Evolutionary conservation across 2,329 filamentous ascomycete species (phyloP), one percentile per base, ranked within the genome.

Genomic region (Polychaeton citri): DNA sequence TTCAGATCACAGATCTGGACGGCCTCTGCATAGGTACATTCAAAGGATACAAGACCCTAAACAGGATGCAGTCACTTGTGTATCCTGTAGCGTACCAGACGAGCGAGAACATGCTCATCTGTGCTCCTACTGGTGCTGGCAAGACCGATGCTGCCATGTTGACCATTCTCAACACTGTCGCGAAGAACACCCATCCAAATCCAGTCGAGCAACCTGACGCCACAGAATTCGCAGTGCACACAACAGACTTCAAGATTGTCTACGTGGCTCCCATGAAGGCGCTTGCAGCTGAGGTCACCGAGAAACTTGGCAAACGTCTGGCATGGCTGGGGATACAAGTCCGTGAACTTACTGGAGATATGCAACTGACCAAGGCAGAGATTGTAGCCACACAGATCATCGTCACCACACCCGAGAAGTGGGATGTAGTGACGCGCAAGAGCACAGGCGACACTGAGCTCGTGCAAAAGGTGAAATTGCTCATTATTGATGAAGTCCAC

Each of bases 181-280:
- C 82, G 2, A 87, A 93, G 55, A 88, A 96, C 51, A 73, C 83
- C 17, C 67, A 71, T 1, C 88, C 90, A 0, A 86, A 76, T 46
- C 88, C 87, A 0, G 68, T 80, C 7, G 83, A 93, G 38, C 67
- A 84, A 28, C 74, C 74, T 0, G 65, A 76, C 36, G 76, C 81
- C 1, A 77, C 71, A 0, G 81, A 94, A 26, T 95, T 95, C 53
- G 73, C 72, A 1, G 82, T 94, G n/a, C 71, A 81, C 39, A 64
- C 76, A 0, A 81, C 93, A 35, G 84, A 93, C 49, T 95, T 96
- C 71, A 96, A 98, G 61, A 88, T 98, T 49, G 86, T 98, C 38
- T 98, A 98, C 49, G 90, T 98, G 28, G 90, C 92, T 1, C 92
- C 90, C 0, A 98, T 98, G 92, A 98, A 98, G 60, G 92, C 90